phyloP scores from a whole-genome alignment of 2,329 filamentous ascomycete species.

The Colletotrichum noveboracense region DNA sequence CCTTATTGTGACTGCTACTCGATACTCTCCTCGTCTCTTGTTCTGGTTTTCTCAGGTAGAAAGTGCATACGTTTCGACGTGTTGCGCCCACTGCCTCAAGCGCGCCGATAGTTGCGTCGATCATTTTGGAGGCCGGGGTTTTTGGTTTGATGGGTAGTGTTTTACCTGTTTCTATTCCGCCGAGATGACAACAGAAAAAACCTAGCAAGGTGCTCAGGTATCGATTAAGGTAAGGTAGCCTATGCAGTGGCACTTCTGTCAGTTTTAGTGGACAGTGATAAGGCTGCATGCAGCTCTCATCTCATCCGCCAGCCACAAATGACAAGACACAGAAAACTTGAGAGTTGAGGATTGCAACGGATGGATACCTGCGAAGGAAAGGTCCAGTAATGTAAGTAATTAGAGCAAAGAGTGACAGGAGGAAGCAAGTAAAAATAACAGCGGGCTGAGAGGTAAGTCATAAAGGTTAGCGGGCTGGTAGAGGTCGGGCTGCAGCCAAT shows the following conservation, averaged over 20 bases:
- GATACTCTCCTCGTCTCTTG: neutral
- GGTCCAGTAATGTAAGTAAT: neutral
- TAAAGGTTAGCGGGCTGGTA: neutral
- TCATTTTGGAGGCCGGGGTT: neutral
- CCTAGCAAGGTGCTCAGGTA: neutral
- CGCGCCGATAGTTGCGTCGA: neutral
- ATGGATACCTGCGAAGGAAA: neutral
- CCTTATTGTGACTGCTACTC: neutral
- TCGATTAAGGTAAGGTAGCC: neutral
- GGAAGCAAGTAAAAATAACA: neutral
- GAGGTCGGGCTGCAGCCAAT: neutral
- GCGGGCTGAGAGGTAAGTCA: neutral
- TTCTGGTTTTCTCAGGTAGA: neutral
- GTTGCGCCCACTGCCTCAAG: slow-evolving; percentile 13
- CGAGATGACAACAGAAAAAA: neutral
- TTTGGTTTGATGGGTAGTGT: neutral
- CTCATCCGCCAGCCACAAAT: neutral
- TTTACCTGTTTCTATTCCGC: neutral
- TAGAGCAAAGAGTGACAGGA: neutral
- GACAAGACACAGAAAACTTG: neutral
- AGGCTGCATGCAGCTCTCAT: neutral
- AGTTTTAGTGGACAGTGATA: neutral
- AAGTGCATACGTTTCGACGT: slow-evolving; percentile 4
- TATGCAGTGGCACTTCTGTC: neutral
- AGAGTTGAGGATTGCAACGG: neutral